Base-by-base conservation (phyloP, 2,329 filamentous ascomycete genomes). In the Verruconis gallopava region DNA sequence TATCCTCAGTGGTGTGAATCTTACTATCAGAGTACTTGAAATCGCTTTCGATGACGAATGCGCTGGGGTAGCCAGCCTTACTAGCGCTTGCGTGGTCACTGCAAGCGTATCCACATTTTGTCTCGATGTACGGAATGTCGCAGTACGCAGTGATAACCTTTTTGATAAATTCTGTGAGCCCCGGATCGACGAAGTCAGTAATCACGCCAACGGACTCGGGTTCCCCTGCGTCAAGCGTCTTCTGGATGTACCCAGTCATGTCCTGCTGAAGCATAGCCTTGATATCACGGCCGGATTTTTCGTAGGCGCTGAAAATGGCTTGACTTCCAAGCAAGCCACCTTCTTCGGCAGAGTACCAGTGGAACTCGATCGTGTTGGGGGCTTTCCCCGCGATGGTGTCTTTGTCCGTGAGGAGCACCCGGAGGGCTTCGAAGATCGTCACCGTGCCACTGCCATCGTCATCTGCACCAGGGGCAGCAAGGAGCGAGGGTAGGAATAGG, bases 261-360 rank as follows among this genome's bases (percentile, higher is more conserved):
- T 96, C 89, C 63, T 96, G 89, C 66, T 96, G 89, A 42, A 96
- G 74, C 91, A 96, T 96, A 22, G 89, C 89, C 65, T 89, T 93
- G 60, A 96, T 72, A 49, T 89, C 77, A 19, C 79, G 74, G 21
- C 73, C 71, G 17, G 73, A 63, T 57, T 79, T 76, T 61, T 83
- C 79, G 56, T 96, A 96, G 5, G 74, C 66, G 39, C 74, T 71
- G 68, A 95, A 96, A 59, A 96, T 83, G 42, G 83, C 88, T 60
- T 94, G 86, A 53, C 81, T 89, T 45, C 86, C 86, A 3, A 93
- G 72, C 36, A 94, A 69, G 22, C 88, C 86, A 39, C 81, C 85
- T 61, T 94, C 86, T 59, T 94, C 86, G 9, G 85, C 86, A 35
- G 79, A 84, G 66, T 93, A 94, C 85, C 85, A 94, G 64, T 95